A percentile compares a stretch with the other conserved stretches of the same genome.
Conservation (phyloP, 805 yeast species). For the Pichia thaimueangensis region DNA sequence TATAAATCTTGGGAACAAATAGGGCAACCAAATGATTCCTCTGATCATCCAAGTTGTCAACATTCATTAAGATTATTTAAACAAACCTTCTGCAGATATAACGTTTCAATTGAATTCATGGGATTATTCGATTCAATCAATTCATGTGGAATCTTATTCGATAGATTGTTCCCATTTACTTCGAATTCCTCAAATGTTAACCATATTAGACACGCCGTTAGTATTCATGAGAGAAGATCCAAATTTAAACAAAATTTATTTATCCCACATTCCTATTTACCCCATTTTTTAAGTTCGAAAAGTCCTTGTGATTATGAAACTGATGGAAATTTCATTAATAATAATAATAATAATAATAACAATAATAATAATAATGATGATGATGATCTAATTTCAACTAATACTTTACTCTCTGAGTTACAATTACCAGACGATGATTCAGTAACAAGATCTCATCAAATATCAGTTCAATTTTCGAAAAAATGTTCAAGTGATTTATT, state of each 20-base stretch:
- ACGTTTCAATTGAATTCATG: conserved; percentile 46
- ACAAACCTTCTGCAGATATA: conserved; percentile 41
- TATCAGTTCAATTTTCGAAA: conserved; percentile 2
- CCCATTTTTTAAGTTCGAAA: conserved; percentile 14
- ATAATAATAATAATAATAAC: too few species aligned
- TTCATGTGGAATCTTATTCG: conserved; percentile 56
- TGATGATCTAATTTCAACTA: conserved; percentile 1
- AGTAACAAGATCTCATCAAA: conserved; percentile 20
- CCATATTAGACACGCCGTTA: conserved; percentile 61
- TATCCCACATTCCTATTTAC: conserved; percentile 35
- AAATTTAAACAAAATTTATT: conserved; percentile 56
- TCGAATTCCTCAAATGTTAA: conserved; percentile 44
- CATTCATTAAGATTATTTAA: conserved; percentile 48
- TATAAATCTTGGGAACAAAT: conserved; percentile 56
- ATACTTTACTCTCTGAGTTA: background rate
- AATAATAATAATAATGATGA: too few species aligned
- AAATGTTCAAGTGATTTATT: conserved; percentile 31
- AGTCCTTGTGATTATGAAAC: background rate
- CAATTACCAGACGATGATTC: background rate
- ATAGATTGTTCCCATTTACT: conserved; percentile 52
- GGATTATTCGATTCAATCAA: conserved; percentile 68
- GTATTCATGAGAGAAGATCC: conserved; percentile 60
- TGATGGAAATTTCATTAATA: too few species aligned
- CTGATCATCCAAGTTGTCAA: conserved; percentile 31
- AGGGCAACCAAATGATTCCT: conserved; percentile 42